phyloP scores from a whole-genome alignment of 1,139 yeast genomes.

The Nadsonia starkeyi-henricii region DNA sequence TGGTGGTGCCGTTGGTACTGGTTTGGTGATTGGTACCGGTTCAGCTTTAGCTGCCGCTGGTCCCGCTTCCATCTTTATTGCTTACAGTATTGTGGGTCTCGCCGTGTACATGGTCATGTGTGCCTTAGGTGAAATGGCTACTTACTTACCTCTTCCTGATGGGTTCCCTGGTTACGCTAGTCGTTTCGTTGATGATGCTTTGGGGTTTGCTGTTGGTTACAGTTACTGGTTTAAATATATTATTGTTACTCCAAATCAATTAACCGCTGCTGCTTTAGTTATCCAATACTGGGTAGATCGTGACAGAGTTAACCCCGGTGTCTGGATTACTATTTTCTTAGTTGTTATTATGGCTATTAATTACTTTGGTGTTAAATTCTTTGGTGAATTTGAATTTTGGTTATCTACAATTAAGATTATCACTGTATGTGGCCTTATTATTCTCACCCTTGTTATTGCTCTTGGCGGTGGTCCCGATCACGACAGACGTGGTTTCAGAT shows the following conservation, averaged over 20 bases:
- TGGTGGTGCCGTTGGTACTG: slow-evolving; percentile 79
- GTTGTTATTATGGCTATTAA: slow-evolving; percentile 35
- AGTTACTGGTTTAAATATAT: slow-evolving; percentile 49
- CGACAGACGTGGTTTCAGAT: slow-evolving; percentile 52
- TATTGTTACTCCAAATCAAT: slow-evolving; percentile 48
- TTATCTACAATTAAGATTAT: slow-evolving; percentile 50
- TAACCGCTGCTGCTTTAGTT: slow-evolving; percentile 43
- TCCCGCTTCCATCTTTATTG: slow-evolving; percentile 51
- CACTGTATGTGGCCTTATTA: slow-evolving; percentile 54
- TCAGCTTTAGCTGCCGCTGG: slow-evolving; percentile 56
- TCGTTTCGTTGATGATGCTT: slow-evolving; percentile 53
- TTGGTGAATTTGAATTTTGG: slow-evolving; percentile 56
- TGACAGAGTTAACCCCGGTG: slow-evolving; percentile 41
- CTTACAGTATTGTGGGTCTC: slow-evolving; percentile 47
- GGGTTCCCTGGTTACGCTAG: slow-evolving; percentile 62
- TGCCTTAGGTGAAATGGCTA: slow-evolving; percentile 64
- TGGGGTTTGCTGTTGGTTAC: slow-evolving; percentile 67
- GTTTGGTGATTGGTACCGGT: slow-evolving; percentile 57
- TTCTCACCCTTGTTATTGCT: slow-evolving; percentile 52
- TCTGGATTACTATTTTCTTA: slow-evolving; percentile 60
- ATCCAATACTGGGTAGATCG: slow-evolving; percentile 46
- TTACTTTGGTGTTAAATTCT: slow-evolving; percentile 44
- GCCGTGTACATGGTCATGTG: slow-evolving; percentile 58
- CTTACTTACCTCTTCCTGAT: slow-evolving; percentile 52
- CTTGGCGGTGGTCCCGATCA: slow-evolving; percentile 62